Evolutionary conservation across 2,329 filamentous ascomycete genomes (phyloP), one percentile per base, ranked within the genome.

Genomic region (Gnomoniopsis sp.): DNA sequence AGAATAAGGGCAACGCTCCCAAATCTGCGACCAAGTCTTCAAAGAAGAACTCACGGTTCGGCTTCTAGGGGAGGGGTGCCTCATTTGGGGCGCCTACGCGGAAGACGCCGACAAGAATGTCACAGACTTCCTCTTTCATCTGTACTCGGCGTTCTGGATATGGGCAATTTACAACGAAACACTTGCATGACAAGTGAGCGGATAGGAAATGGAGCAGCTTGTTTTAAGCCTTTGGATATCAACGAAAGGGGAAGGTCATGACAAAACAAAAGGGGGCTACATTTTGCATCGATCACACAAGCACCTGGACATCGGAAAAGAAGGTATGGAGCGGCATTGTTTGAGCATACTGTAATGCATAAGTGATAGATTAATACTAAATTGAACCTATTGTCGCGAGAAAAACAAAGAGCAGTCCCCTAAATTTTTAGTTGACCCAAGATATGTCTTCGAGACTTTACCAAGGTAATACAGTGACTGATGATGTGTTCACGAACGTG

Each of bases 31-130:
- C 17, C 33, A 64, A 64, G 57, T 67, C 68, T 60, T 22, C 52
- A 48, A 69, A 67, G 53, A 53, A 60, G 53, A 71, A 69, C 8
- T 30, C 26, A 8, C 26, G 26, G 63, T 62, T 62, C 48, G 60
- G 60, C 53, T 61, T 61, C 58, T 63, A 61, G 61, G 60, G 14
- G 53, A 49, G 58, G 8, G 26, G 26, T 4, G 26, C 22, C 36
- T 41, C 49, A 26, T 10, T 14, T 30, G 17, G 34, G 6, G 8
- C 21, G 21, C 34, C 4, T 41, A 43, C 15, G 36, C 36, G 23
- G 7, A 22, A 4, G 36, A 23, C 50, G 50, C 41, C 38, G 17
- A n/a, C n/a, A 30, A 30, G 26, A 4, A 4, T 30, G 8, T 8
- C 26, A 30, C 26, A 4, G 4, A 30, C 4, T 8, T 30, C 17